Conservation (phyloP, 805 yeast species). For the Tetrapisispora arboricola region DNA sequence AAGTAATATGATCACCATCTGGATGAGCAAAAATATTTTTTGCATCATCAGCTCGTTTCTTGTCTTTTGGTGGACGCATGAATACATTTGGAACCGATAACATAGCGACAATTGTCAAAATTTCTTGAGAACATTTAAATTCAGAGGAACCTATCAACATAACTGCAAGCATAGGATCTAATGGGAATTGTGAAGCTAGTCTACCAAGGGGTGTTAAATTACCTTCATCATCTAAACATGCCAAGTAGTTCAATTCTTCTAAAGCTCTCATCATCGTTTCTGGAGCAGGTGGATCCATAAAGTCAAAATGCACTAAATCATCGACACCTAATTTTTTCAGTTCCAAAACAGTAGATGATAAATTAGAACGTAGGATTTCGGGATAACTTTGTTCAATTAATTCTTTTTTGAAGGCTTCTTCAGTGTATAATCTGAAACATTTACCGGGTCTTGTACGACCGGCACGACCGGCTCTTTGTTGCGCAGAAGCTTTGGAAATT, state of each 20-base stretch:
- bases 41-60: constrained; percentile 63
- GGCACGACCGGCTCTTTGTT: constrained; percentile 93
- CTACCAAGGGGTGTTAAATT: constrained; percentile 64
- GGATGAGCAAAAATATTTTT: constrained; percentile 66
- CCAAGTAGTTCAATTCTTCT: constrained; percentile 71
- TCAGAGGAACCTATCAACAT: constrained; percentile 64
- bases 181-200: constrained; percentile 84
- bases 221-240: constrained; percentile 77
- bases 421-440: constrained; percentile 83
- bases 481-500: constrained; percentile 90
- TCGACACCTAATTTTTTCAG: constrained; percentile 86
- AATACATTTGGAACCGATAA: constrained; percentile 76
- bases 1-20: constrained; percentile 74
- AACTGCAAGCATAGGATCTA: constrained; percentile 83
- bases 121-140: constrained; percentile 68
- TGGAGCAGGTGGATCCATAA: constrained; percentile 91
- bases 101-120: constrained; percentile 79
- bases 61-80: constrained; percentile 70
- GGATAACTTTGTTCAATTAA: constrained; percentile 76
- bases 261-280: constrained; percentile 60
- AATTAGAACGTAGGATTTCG: constrained; percentile 82
- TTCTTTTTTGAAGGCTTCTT: constrained; percentile 64
- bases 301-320: constrained; percentile 70
- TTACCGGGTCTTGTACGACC: constrained; percentile 96
- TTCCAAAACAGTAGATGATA: constrained; percentile 73